These are phyloP conservation scores for Lunularia cruciata DNA, from an alignment of 225 moss, liverwort and hornwort genomes.

Conservation along the genomic window DNA sequence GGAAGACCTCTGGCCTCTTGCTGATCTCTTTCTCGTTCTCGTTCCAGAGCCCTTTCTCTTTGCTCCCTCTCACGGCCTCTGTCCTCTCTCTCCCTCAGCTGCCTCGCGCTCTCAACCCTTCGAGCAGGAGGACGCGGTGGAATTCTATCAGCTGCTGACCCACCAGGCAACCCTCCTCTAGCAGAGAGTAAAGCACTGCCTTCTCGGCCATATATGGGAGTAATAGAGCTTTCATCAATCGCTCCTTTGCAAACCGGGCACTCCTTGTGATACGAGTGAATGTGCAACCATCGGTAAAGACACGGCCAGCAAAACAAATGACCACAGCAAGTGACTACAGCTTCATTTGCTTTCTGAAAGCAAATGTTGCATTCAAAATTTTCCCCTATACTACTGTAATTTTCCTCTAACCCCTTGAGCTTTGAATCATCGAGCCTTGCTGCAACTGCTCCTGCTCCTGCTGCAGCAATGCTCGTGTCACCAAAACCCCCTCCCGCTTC, in stretches of 20 bases:
- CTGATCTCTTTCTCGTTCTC: slow-evolving; percentile 58
- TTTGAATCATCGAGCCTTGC: slow-evolving; percentile 35
- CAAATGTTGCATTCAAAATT: slow-evolving; percentile 94
- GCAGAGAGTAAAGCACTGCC: slow-evolving; percentile 51
- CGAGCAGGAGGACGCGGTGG: slow-evolving; percentile 65
- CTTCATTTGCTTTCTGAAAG: slow-evolving; percentile 81
- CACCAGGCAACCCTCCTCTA: slow-evolving; percentile 42
- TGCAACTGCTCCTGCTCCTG: background rate
- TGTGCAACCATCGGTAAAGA: slow-evolving; percentile 82
- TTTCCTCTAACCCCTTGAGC: slow-evolving; percentile 51
- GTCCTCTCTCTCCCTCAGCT: slow-evolving; percentile 59
- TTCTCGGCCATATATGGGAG: slow-evolving; percentile 79
- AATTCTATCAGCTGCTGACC: slow-evolving; percentile 51
- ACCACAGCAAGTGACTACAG: slow-evolving; percentile 83
- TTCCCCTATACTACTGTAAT: slow-evolving; percentile 56
- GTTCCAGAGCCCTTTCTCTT: slow-evolving; percentile 47
- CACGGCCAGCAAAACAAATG: slow-evolving; percentile 95
- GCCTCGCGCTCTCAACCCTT: slow-evolving; percentile 67
- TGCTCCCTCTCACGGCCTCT: slow-evolving; percentile 63
- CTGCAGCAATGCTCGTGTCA: background rate
- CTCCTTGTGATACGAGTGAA: slow-evolving; percentile 77
- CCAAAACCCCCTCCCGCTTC: slow-evolving; percentile 8
- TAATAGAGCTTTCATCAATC: slow-evolving; percentile 67
- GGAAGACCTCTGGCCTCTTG: slow-evolving; percentile 13
- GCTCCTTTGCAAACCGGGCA: slow-evolving; percentile 85